Conservation (phyloP, 192 early-diverging fungal species). For the Coemansia sp. region DNA sequence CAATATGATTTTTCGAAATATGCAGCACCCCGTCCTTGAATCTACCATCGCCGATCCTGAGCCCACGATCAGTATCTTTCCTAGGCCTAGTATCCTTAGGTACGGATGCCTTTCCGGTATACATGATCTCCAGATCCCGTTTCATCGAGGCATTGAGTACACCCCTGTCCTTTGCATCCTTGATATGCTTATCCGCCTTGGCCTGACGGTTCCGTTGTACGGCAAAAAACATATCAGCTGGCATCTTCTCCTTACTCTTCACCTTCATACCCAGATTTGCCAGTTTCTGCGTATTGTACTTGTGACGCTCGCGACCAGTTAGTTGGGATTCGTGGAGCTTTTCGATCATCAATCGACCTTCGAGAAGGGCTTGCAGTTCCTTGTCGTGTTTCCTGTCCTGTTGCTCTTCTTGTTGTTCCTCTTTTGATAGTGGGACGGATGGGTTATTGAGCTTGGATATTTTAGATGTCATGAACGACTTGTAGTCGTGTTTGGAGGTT, state of each 20-base stretch:
- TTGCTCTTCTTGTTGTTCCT: conserved; percentile 67
- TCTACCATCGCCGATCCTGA: conserved; percentile 22
- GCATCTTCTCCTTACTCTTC: conserved; percentile 39
- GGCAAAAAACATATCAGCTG: conserved; percentile 27
- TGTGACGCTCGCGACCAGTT: conserved; percentile 38
- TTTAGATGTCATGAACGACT: conserved; percentile 54
- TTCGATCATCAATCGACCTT: conserved; percentile 43
- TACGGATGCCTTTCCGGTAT: conserved; percentile 22
- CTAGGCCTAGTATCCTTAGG: conserved; percentile 5
- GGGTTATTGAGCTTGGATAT: conserved; percentile 73
- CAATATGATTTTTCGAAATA: conserved; percentile 40
- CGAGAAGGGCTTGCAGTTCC: conserved; percentile 32
- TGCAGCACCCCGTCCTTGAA: conserved; percentile 46
- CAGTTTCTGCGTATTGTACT: conserved; percentile 41
- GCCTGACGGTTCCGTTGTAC: conserved; percentile 16
- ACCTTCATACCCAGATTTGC: conserved; percentile 43
- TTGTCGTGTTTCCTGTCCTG: conserved; percentile 28
- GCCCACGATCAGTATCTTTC: conserved; percentile 19
- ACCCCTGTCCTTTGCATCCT: conserved; percentile 46
- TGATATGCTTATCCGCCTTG: conserved; percentile 15
- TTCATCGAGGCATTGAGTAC: conserved; percentile 32
- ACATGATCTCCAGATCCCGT: conserved; percentile 28
- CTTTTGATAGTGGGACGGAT: conserved; percentile 72
- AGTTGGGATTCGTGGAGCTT: conserved; percentile 50
- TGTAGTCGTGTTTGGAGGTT: conserved; percentile 36